Evolutionary conservation across 2,329 filamentous ascomycete genomes (phyloP).

Genomic region (Orbilia brochopaga): DNA sequence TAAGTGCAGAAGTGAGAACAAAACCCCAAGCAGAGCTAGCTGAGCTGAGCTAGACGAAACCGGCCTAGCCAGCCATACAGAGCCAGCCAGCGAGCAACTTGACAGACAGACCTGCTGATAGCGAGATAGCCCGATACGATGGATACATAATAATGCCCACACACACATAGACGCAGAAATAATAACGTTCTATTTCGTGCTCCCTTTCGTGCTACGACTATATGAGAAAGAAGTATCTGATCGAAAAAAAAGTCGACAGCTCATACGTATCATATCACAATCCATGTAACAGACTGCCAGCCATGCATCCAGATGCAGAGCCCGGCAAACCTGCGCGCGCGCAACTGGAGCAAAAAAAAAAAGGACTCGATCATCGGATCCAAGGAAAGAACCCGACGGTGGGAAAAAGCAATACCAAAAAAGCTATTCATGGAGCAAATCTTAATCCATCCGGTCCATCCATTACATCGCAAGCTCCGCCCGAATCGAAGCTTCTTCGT

Average conservation of each 20-base stretch:
- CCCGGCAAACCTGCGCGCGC: background rate
- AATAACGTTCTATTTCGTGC: no score
- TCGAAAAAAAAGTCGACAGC: background rate
- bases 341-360: background rate
- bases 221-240: no score
- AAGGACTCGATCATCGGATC: background rate
- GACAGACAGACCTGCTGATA: slow-evolving; percentile 4
- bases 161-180: no score
- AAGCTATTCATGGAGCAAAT: slow-evolving; percentile 12
- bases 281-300: background rate
- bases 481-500: background rate
- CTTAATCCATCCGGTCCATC: no score
- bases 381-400: background rate
- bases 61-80: background rate
- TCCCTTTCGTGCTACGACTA: background rate
- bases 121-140: background rate
- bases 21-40: background rate
- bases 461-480: slow-evolving; percentile 15
- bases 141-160: no score
- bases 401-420: background rate
- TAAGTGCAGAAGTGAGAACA: no score
- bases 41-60: background rate
- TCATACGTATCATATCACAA: background rate
- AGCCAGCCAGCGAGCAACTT: background rate
- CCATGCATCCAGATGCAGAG: background rate